phyloP scores from a whole-genome alignment of 768 basidiomycete species.

The Suillus subluteus region DNA sequence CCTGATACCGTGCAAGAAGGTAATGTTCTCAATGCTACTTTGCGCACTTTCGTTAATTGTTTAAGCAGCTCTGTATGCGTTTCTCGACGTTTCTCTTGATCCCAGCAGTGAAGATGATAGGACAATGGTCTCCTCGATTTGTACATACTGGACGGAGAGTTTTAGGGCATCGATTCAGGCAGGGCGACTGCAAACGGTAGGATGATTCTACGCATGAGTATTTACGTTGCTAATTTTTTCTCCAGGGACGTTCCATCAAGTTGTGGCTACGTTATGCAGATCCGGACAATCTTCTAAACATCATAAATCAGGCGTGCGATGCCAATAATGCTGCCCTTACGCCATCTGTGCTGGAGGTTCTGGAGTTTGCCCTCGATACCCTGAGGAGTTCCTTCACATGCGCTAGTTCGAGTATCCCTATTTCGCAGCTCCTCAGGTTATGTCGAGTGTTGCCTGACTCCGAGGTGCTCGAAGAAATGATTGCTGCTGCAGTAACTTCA shows the following conservation, averaged over 20 bases:
- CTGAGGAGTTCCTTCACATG: slow-evolving; percentile 22
- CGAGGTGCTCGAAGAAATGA: slow-evolving; percentile 47
- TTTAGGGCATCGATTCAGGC: neutral
- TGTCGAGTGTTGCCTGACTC: slow-evolving; percentile 39
- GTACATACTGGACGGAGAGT: slow-evolving; percentile 44
- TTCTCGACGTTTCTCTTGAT: slow-evolving; percentile 47
- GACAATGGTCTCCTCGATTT: slow-evolving; percentile 42
- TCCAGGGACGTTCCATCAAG: slow-evolving; percentile 19
- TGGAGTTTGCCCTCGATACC: slow-evolving; percentile 40
- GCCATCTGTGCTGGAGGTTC: slow-evolving; percentile 35
- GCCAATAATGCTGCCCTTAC: slow-evolving; percentile 11
- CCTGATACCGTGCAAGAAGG: slow-evolving; percentile 38
- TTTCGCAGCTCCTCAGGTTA: slow-evolving; percentile 44
- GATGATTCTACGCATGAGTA: neutral
- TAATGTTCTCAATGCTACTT: slow-evolving; percentile 15
- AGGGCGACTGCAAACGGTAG: neutral
- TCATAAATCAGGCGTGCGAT: slow-evolving; percentile 41
- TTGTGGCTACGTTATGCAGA: slow-evolving; percentile 64
- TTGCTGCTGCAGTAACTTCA: slow-evolving; percentile 45
- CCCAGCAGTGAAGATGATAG: slow-evolving; percentile 41
- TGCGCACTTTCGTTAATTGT: slow-evolving; percentile 8
- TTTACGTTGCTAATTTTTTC: neutral
- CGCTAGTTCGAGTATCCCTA: slow-evolving; percentile 22
- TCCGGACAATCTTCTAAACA: slow-evolving; percentile 41
- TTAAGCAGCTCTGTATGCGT: slow-evolving; percentile 41